phyloP scores from a whole-genome alignment of 345 rosid genomes.

The Excoecaria cochinchinensis region DNA sequence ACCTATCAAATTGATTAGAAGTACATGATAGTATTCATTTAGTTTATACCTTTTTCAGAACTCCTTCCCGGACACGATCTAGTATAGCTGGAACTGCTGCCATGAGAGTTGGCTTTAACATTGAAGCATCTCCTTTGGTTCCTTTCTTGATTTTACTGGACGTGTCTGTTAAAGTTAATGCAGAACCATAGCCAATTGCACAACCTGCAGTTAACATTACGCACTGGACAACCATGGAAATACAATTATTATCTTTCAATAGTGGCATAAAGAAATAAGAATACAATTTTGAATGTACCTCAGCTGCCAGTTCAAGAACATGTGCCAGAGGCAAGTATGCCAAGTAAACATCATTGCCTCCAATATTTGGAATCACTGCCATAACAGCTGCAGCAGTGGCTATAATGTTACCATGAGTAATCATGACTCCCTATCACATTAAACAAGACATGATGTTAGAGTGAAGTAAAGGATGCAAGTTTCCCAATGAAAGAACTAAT shows the following conservation, averaged over 20 bases:
- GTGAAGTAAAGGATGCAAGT: not conserved
- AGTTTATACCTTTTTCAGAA: slow-evolving; percentile 59
- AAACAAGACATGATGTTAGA: slow-evolving; percentile 25
- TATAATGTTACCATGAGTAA: slow-evolving; percentile 76
- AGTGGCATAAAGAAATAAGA: slow-evolving; percentile 11
- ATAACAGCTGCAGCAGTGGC: slow-evolving; percentile 82
- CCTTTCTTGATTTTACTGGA: slow-evolving; percentile 82
- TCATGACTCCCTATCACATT: slow-evolving; percentile 80
- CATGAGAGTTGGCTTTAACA: slow-evolving; percentile 75
- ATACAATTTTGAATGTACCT: slow-evolving; percentile 41
- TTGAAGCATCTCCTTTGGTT: slow-evolving; percentile 88
- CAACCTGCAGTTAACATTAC: slow-evolving; percentile 61
- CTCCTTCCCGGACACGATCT: slow-evolving; percentile 84
- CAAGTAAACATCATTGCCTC: slow-evolving; percentile 53
- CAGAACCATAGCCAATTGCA: slow-evolving; percentile 86
- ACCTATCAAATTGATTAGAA: not conserved
- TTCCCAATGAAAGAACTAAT: not conserved
- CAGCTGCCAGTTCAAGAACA: slow-evolving; percentile 91
- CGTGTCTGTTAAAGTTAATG: slow-evolving; percentile 79
- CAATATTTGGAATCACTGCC: slow-evolving; percentile 58
- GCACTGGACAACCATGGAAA: slow-evolving; percentile 46
- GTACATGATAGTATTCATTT: not conserved
- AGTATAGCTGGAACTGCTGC: slow-evolving; percentile 87
- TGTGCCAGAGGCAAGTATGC: slow-evolving; percentile 95
- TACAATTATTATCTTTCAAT: slow-evolving; percentile 22